Base-by-base conservation (phyloP, 2,329 filamentous ascomycete genomes). In the Fusarium sp. region DNA sequence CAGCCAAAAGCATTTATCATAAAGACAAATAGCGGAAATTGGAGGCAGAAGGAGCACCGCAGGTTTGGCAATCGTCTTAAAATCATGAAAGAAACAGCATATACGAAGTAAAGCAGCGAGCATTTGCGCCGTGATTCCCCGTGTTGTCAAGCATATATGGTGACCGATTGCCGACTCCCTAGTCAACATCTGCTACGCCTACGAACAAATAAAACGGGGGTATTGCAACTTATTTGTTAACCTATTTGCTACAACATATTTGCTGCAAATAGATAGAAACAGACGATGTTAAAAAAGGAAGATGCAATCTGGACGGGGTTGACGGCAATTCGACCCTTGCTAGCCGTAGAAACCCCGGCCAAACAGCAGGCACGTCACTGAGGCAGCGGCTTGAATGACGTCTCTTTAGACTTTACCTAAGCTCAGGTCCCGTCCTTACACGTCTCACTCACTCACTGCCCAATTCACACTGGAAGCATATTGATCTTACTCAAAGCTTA, bases 331-430 rank as follows among this genome's bases (percentile, higher is more conserved):
- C 9, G 18, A 18, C 38, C 38, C 24, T 13, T 41, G 59, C 56
- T 76, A 76, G 55, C 74, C 74, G 74, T 60, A 57, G 72, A 70
- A 76, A 71, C 53, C 45, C 74, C 74, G 74, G 52, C 57, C 45
- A 45, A 40, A 54, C 57, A 30, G 15, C 47, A 47, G 24, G 24
- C 44, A 67, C 57, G 56, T 58, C 69, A 74, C 65, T 56, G 66
- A 75, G 74, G 74, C 74, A 76, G 53, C 69, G 62, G 56, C 63
- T 65, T 65, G 56, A 74, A 75, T 76, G 72, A 76, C 75, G 75
- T 76, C 65, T 70, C 62, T 55, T 66, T 44, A 32, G 46, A 58
- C 47, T 63, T 70, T 52, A 52, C 53, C 55, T 46, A 64, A 67
- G 69, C 62, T 63, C 47, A 43, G 25, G 22, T 46, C 34, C 48